Percentiles rank a stretch among this genome's conserved stretches.
These are phyloP conservation scores for Tillandsia fasciculata DNA, from an alignment of 176 grass and related monocot species.

Conservation along the genomic window DNA sequence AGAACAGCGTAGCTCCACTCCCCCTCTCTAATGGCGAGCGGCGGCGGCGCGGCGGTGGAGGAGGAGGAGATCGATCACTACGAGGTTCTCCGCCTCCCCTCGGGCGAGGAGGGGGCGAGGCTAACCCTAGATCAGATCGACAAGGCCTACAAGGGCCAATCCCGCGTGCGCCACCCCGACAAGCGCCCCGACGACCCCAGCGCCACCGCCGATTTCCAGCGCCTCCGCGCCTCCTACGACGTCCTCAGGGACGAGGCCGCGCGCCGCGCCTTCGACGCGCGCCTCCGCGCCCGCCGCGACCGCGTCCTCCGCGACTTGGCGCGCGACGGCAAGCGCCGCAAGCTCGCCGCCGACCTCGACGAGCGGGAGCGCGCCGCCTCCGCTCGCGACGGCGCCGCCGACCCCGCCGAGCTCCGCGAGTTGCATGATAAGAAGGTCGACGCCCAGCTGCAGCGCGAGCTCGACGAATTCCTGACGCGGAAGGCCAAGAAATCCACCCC, in stretches of 20 bases:
- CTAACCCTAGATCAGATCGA: slow-evolving; percentile 60
- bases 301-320: slow-evolving; percentile 29
- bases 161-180: slow-evolving; percentile 59
- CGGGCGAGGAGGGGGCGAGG: slow-evolving; percentile 50
- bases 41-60: neutral
- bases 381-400: slow-evolving; percentile 8
- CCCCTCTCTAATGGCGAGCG: neutral
- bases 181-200: slow-evolving; percentile 66
- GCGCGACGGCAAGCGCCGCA: slow-evolving; percentile 42
- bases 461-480: slow-evolving; percentile 30
- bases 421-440: slow-evolving; percentile 32
- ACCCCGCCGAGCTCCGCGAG: slow-evolving; percentile 26
- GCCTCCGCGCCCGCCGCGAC: slow-evolving; percentile 50
- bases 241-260: slow-evolving; percentile 53
- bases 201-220: slow-evolving; percentile 84
- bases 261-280: slow-evolving; percentile 60
- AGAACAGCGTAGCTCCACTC: no score
- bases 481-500: slow-evolving; percentile 15
- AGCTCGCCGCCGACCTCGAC: slow-evolving; percentile 59
- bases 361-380: slow-evolving; percentile 58
- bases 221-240: slow-evolving; percentile 55
- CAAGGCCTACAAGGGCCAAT: slow-evolving; percentile 56
- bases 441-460: slow-evolving; percentile 38
- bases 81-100: slow-evolving; percentile 50
- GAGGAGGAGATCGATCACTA: slow-evolving; percentile 64